Base-by-base conservation (phyloP, 2,329 filamentous ascomycete species). In the Teratosphaeria viscida region DNA sequence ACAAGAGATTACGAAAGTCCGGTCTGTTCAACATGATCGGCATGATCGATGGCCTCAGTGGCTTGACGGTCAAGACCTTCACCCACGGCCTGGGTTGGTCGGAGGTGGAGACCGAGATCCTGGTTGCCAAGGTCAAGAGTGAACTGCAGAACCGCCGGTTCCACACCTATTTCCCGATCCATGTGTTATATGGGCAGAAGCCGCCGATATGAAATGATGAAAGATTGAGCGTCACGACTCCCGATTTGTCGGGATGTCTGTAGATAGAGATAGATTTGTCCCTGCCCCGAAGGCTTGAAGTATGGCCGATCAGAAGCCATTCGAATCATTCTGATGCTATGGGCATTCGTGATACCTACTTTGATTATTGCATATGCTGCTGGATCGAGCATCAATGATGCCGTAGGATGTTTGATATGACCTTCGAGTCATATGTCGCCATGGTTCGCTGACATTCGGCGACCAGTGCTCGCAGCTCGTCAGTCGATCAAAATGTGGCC, bases 131-230 rank as follows among this genome's bases (percentile, higher is more conserved):
- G 39, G 67, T 69, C 26, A 60, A 61, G 54, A 59, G 60, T 2
- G 67, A 69, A 54, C 65, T 63, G 62, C 65, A 64, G 60, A 65
- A 66, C 57, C 63, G 63, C 35, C 54, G 60, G 12, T 62, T 68
- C 16, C 68, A 70, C 58, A 65, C 59, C 23, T 70, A 69, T 59
- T 65, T 66, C 37, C 67, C 64, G 11, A 62, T 71, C 56, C 68
- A 70, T 52, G 61, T 68, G 10, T 63, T 69, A 29, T 65, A 64
- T 56, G 68, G 66, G 12, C 67, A 68, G 63, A 70, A 57, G 56
- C 56, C 56, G 37, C 19, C 56, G 29, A 23, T 8, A 56, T 43
- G 37, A 43, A 14, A 2, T 32, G n/a, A 49, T 19, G 43, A 49
- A 19, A 6, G 43, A 49, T 26, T 5, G 8, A 49, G 43, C 43